Evolutionary conservation across 345 rosid species (phyloP).

Genomic region (Nasturtium officinale): DNA sequence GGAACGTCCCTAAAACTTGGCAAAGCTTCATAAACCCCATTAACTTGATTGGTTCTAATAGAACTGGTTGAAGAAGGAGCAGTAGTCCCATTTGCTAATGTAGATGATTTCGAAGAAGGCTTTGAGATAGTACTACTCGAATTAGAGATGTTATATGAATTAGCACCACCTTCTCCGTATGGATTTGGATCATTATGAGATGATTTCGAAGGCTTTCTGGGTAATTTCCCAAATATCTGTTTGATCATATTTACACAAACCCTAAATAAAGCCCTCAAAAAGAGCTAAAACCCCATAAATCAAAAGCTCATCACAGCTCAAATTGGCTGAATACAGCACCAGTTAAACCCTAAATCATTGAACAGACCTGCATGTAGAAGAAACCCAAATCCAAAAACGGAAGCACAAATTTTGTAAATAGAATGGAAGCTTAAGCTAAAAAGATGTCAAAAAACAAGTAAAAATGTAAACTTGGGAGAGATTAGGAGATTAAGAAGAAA

Average conservation of each 20-base stretch:
- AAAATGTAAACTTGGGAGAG: slow-evolving; percentile 8
- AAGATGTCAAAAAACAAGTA: neutral
- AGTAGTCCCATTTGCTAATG: slow-evolving; percentile 53
- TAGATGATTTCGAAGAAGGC: slow-evolving; percentile 41
- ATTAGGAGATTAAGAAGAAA: neutral
- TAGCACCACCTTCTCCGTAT: slow-evolving; percentile 47
- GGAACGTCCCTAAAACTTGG: slow-evolving; percentile 74
- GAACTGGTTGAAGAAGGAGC: slow-evolving; percentile 34
- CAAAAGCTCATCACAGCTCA: slow-evolving; percentile 3
- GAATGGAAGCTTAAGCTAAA: neutral
- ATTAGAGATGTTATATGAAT: slow-evolving; percentile 29
- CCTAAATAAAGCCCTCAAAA: slow-evolving; percentile 1
- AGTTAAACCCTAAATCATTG: slow-evolving; percentile 28
- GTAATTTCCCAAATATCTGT: slow-evolving; percentile 74
- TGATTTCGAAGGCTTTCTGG: slow-evolving; percentile 71
- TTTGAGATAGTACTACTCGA: slow-evolving; percentile 44
- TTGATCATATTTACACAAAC: slow-evolving; percentile 62
- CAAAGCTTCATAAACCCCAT: slow-evolving; percentile 59
- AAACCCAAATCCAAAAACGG: slow-evolving; percentile 6
- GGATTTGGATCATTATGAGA: slow-evolving; percentile 51
- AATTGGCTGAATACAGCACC: slow-evolving; percentile 15
- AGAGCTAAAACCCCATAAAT: neutral
- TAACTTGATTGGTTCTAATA: slow-evolving; percentile 52
- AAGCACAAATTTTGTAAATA: neutral
- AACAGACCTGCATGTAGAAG: slow-evolving; percentile 36